phyloP scores from a whole-genome alignment of 2,329 filamentous ascomycete species.

The Aaosphaeria pasadenensis region DNA sequence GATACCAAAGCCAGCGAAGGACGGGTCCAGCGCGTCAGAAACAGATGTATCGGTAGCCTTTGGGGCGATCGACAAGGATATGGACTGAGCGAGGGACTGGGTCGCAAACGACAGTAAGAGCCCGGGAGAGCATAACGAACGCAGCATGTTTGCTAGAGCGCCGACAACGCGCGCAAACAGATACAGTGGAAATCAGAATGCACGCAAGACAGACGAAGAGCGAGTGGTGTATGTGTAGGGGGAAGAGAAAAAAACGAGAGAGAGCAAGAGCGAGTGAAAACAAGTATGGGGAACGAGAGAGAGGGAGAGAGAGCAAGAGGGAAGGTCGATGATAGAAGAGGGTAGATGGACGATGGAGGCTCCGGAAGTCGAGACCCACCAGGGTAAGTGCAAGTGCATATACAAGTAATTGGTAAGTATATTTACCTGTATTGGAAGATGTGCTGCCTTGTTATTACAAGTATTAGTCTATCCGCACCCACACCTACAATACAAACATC shows the following conservation, averaged over 20 bases:
- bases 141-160: constrained; percentile 4
- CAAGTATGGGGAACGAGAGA: not conserved
- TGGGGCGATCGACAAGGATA: constrained; percentile 27
- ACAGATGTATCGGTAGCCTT: constrained; percentile 23
- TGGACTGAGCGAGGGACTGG: constrained; percentile 22
- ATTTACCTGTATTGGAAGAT: too few relatives aligned
- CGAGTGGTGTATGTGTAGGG: not conserved
- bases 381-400: too few relatives aligned
- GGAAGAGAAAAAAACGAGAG: not conserved
- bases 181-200: not conserved
- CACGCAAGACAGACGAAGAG: not conserved
- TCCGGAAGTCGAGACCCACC: too few relatives aligned
- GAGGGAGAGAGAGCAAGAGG: too few relatives aligned
- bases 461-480: too few relatives aligned
- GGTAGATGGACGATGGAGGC: too few relatives aligned
- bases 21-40: constrained; percentile 39
- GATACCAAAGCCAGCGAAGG: constrained; percentile 52
- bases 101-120: constrained; percentile 7
- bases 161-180: too few relatives aligned
- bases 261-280: not conserved
- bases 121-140: constrained; percentile 1
- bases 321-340: too few relatives aligned
- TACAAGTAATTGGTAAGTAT: too few relatives aligned
- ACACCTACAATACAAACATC: too few relatives aligned
- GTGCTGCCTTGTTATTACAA: too few relatives aligned